Evolutionary conservation across 768 basidiomycete genomes (phyloP).

Genomic region (Chalciporus sphaerocephalus): DNA sequence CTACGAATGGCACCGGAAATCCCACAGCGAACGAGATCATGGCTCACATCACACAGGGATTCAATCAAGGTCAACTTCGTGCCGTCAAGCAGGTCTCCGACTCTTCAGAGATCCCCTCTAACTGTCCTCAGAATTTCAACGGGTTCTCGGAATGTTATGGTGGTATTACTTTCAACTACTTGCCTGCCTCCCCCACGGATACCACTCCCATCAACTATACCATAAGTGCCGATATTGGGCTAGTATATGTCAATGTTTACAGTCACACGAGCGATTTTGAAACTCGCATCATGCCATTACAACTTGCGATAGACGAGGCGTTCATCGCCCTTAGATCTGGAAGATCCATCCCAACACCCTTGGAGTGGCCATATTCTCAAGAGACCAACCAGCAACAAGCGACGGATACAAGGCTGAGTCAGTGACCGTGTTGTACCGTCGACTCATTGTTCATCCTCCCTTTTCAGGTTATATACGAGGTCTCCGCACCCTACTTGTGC

Average conservation of each 20-base stretch:
- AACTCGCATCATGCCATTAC: slow-evolving; percentile 61
- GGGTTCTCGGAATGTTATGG: slow-evolving; percentile 66
- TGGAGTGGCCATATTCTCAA: slow-evolving; percentile 70
- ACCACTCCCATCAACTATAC: slow-evolving; percentile 57
- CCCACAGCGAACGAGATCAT: slow-evolving; percentile 62
- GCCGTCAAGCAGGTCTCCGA: slow-evolving; percentile 48
- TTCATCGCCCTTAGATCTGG: slow-evolving; percentile 69
- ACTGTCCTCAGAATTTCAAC: slow-evolving; percentile 75
- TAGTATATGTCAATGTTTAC: slow-evolving; percentile 60
- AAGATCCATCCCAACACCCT: slow-evolving; percentile 48
- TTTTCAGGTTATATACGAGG: slow-evolving; percentile 57
- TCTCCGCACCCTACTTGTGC: slow-evolving; percentile 55
- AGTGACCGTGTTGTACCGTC: slow-evolving; percentile 16
- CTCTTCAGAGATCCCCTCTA: slow-evolving; percentile 45
- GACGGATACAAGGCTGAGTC: slow-evolving; percentile 53
- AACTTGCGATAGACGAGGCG: slow-evolving; percentile 73
- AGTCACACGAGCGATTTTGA: slow-evolving; percentile 68
- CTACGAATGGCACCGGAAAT: slow-evolving; percentile 50
- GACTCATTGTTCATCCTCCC: slow-evolving; percentile 3
- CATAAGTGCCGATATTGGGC: slow-evolving; percentile 61
- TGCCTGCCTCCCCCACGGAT: slow-evolving; percentile 40
- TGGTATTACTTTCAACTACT: slow-evolving; percentile 55
- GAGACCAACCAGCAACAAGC: slow-evolving; percentile 63
- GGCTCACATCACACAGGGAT: slow-evolving; percentile 49
- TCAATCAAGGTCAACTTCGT: slow-evolving; percentile 43